Percentiles rank a stretch among this genome's conserved stretches.
Conservation (phyloP, 805 yeast genomes). For the Starmerella tilneyi region DNA sequence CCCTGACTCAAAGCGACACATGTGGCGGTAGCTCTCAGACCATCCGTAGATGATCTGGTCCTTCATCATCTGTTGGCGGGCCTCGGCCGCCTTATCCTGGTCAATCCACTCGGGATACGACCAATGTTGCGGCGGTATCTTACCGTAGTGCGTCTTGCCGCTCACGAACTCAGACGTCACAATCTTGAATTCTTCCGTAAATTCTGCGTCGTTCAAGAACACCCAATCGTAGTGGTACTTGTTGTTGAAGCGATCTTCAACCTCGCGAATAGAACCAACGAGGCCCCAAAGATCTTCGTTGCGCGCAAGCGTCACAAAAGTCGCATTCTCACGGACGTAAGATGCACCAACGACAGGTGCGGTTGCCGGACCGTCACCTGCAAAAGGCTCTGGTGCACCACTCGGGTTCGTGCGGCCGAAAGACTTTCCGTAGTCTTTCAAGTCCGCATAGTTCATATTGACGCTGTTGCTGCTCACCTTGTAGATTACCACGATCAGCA, state of each 20-base stretch:
- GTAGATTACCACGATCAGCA: constrained; percentile 29
- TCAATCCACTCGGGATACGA: constrained; percentile 75
- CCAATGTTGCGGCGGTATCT: constrained; percentile 74
- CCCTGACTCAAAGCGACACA: constrained; percentile 85
- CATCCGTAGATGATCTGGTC: constrained; percentile 62
- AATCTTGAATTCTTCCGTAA: constrained; percentile 57
- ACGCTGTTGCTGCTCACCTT: constrained; percentile 22
- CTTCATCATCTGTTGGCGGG: constrained; percentile 47
- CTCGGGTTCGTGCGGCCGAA: background rate
- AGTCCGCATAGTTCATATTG: background rate
- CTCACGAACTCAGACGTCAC: constrained; percentile 45
- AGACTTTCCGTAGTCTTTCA: constrained; percentile 19
- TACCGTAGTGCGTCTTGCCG: constrained; percentile 62
- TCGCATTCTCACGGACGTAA: constrained; percentile 33
- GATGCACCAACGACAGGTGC: constrained; percentile 2
- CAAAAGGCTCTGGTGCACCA: constrained; percentile 7
- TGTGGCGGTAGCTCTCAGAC: constrained; percentile 67
- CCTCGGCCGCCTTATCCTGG: constrained; percentile 52
- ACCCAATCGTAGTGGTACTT: constrained; percentile 84
- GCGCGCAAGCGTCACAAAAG: constrained; percentile 52
- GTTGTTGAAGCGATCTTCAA: constrained; percentile 72
- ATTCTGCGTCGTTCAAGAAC: constrained; percentile 71
- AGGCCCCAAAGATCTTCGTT: constrained; percentile 53
- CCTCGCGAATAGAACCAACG: constrained; percentile 50
- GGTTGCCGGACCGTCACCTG: background rate